Conservation (phyloP, 805 yeast species). For the Candida mattraensis region DNA sequence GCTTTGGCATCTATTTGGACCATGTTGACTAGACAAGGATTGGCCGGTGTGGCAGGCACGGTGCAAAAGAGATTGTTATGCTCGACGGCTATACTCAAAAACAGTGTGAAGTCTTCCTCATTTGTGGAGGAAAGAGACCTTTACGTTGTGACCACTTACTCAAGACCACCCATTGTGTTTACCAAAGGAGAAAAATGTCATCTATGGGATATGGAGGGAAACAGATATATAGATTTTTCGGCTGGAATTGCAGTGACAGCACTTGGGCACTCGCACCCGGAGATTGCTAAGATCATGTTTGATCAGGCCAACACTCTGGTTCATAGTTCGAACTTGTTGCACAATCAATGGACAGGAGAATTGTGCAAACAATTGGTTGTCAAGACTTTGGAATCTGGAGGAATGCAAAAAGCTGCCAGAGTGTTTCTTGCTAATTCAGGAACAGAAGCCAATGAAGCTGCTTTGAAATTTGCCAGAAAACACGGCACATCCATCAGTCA, state of each 20-base stretch:
- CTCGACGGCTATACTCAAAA: constrained; percentile 7
- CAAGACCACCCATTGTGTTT: constrained; percentile 74
- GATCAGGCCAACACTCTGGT: constrained; percentile 73
- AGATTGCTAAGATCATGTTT: constrained; percentile 64
- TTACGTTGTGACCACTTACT: constrained; percentile 72
- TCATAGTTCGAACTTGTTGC: constrained; percentile 84
- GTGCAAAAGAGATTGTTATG: constrained; percentile 14
- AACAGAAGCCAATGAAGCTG: constrained; percentile 60
- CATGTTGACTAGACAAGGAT: no score
- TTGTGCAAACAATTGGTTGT: constrained; percentile 70
- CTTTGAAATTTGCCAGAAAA: constrained; percentile 70
- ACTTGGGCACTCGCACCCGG: constrained; percentile 82
- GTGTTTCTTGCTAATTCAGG: constrained; percentile 67
- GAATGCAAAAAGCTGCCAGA: constrained; percentile 75
- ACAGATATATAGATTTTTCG: constrained; percentile 82
- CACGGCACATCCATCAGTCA: constrained; percentile 58
- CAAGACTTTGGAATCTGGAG: constrained; percentile 69
- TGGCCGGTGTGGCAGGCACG: no score
- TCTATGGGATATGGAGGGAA: constrained; percentile 77
- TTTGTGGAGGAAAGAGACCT: constrained; percentile 48
- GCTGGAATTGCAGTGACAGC: constrained; percentile 98
- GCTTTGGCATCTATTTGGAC: no score
- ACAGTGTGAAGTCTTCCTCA: constrained; percentile 31
- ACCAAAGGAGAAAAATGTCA: constrained; percentile 80
- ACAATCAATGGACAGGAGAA: constrained; percentile 81